phyloP scores from a whole-genome alignment of 495 filamentous ascomycete species.

The Neurospora intermedia region DNA sequence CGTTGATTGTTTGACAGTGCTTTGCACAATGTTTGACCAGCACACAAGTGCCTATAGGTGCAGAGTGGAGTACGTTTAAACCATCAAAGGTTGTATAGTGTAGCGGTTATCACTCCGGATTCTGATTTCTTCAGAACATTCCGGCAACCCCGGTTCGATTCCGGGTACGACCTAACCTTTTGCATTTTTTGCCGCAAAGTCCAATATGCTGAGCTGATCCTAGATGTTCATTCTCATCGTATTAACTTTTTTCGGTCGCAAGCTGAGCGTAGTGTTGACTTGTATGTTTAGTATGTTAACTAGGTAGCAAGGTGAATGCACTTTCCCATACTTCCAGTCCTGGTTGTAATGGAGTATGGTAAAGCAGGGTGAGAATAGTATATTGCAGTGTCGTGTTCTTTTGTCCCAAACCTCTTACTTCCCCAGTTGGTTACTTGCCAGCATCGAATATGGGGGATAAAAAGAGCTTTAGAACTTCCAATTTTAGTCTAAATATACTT shows the following conservation, averaged over 20 bases:
- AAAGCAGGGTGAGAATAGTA: neutral
- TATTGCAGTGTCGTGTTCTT: neutral
- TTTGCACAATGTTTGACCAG: neutral
- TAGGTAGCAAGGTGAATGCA: neutral
- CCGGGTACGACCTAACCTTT: slow-evolving; percentile 20
- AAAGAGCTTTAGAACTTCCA: neutral
- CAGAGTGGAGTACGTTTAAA: neutral
- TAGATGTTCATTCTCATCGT: neutral
- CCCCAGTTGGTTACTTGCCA: neutral
- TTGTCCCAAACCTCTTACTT: neutral
- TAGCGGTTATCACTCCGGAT: neutral
- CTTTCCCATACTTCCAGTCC: neutral
- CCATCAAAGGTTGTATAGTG: neutral
- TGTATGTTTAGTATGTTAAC: neutral
- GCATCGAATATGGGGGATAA: neutral
- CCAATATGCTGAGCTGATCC: neutral
- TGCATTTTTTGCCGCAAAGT: neutral
- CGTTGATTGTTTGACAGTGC: neutral
- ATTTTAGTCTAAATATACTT: neutral
- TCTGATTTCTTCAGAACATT: slow-evolving; percentile 4
- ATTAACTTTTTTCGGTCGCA: neutral
- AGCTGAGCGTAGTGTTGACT: neutral
- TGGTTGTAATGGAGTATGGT: neutral
- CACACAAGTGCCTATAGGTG: neutral
- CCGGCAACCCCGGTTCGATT: slow-evolving; percentile 25